Conservation (phyloP, 2,329 filamentous ascomycete species). For the Apiospora kogelbergensis region DNA sequence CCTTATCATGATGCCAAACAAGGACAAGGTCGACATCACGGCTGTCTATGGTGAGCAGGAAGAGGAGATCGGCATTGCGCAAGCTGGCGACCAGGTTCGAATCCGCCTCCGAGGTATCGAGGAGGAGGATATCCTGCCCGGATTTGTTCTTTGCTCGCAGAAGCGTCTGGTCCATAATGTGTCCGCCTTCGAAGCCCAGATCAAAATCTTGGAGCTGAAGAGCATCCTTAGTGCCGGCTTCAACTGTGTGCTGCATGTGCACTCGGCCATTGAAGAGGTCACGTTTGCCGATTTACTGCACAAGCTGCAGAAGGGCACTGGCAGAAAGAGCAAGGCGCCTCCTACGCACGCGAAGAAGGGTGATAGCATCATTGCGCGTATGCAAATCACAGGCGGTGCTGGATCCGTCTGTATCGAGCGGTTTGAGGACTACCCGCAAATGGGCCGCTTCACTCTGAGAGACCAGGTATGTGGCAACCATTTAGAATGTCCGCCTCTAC, state of each 20-base stretch:
- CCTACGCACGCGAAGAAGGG: conserved; percentile 86
- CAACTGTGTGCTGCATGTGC: conserved; percentile 96
- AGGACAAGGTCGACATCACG: conserved; percentile 74
- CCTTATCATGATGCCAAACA: conserved; percentile 95
- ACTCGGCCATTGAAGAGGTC: conserved; percentile 96
- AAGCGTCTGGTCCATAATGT: conserved; percentile 94
- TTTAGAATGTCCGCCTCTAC: neutral
- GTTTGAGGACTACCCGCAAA: conserved; percentile 94
- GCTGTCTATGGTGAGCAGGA: conserved; percentile 95
- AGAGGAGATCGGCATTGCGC: conserved; percentile 79
- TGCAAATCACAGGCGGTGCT: conserved; percentile 83
- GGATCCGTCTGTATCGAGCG: conserved; percentile 89
- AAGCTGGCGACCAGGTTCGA: conserved; percentile 93
- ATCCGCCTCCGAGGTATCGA: conserved; percentile 91
- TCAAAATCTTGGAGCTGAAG: conserved; percentile 92
- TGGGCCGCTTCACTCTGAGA: conserved; percentile 86
- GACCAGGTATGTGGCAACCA: conserved; percentile 65
- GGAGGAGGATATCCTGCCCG: conserved; percentile 94
- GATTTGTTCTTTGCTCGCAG: conserved; percentile 93
- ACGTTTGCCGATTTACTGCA: conserved; percentile 87
- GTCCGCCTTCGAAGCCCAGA: conserved; percentile 88
- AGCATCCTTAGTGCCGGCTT: conserved; percentile 91
- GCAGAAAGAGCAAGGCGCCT: conserved; percentile 87
- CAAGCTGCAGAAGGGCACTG: conserved; percentile 93
- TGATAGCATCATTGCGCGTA: conserved; percentile 84